Evolutionary conservation across 2,329 filamentous ascomycete species (phyloP).

Genomic region (Trichoderma sp.): DNA sequence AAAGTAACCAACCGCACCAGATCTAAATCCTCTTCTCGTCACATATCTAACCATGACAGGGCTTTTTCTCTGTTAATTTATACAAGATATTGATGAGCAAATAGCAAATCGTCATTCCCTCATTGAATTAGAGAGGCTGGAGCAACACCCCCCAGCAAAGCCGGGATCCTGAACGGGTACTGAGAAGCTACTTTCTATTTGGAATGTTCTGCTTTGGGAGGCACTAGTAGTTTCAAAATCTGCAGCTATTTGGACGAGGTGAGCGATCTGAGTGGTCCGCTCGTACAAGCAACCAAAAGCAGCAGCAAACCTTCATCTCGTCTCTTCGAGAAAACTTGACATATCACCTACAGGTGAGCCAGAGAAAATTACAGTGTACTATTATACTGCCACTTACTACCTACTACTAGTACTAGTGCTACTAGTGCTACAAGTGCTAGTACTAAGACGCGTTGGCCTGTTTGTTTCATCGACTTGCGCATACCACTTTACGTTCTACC

Average conservation of each 20-base stretch:
- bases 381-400: too few species aligned
- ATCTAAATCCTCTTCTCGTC: background rate
- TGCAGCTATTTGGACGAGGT: background rate
- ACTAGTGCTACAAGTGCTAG: background rate
- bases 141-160: background rate
- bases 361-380: background rate
- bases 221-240: background rate
- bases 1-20: background rate
- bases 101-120: background rate
- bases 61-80: background rate
- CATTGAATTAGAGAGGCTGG: background rate
- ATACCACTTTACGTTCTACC: background rate
- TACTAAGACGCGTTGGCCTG: background rate
- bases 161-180: background rate
- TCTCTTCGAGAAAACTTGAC: slow-evolving; percentile 26
- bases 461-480: background rate
- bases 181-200: background rate
- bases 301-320: slow-evolving; percentile 1
- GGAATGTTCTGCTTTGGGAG: background rate
- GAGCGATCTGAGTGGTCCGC: background rate
- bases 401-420: too few species aligned
- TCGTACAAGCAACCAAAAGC: background rate
- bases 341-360: slow-evolving; percentile 25
- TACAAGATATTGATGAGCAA: background rate
- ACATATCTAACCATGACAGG: background rate